Percentiles rank a stretch among this genome's conserved stretches.
Evolutionary conservation across 345 rosid species (phyloP).

Genomic region (Angophora floribunda): DNA sequence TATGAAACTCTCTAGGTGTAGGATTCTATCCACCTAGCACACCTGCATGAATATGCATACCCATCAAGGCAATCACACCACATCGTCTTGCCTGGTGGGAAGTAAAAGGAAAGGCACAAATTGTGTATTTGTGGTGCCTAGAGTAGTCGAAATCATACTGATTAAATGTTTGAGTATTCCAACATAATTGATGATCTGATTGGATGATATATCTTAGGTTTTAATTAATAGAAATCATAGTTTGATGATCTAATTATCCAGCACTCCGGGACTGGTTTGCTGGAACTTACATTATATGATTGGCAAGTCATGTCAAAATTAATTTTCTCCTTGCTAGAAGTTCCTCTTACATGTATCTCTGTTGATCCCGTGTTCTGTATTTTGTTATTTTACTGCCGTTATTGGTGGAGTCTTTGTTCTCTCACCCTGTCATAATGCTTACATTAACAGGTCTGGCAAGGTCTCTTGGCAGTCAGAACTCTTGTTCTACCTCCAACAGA

Average conservation of each 20-base stretch:
- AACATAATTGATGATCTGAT: neutral
- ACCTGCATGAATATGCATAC: neutral
- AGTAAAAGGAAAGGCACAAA: neutral
- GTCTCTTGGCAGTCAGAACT: slow-evolving; percentile 76
- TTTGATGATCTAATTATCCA: neutral
- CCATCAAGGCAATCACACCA: neutral
- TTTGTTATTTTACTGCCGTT: neutral
- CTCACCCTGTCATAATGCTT: neutral
- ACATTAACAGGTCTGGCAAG: slow-evolving; percentile 84
- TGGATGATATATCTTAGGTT: neutral
- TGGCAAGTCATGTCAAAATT: neutral
- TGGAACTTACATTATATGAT: neutral
- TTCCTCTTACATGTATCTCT: neutral
- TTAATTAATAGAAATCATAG: neutral
- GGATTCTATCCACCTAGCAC: neutral
- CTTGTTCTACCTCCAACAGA: slow-evolving; percentile 89
- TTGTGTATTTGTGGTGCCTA: neutral
- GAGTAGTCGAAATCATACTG: neutral
- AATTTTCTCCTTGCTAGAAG: neutral
- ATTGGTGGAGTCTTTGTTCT: neutral
- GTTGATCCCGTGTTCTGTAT: neutral
- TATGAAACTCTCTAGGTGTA: neutral
- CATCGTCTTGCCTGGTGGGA: neutral
- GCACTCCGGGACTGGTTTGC: neutral
- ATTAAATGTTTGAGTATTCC: neutral